Evolutionary conservation across 2,329 filamentous ascomycete genomes (phyloP), one percentile per base, ranked within the genome.

Genomic region (Daldinia sp.): DNA sequence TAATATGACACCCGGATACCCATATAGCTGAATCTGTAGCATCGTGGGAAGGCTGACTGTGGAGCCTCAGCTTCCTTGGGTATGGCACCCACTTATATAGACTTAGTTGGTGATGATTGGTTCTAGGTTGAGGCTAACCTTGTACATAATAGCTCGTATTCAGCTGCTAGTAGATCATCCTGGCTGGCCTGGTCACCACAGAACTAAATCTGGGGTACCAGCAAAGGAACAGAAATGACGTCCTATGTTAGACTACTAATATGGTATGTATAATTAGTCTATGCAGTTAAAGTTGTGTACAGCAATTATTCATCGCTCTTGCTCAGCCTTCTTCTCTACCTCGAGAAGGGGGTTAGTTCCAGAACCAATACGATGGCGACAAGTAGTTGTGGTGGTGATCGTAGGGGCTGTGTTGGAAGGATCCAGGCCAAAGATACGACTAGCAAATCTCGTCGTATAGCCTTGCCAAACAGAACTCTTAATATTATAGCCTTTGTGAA

Each of bases 71-170:
- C 10, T 33, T 13, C 26, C 26, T 51, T 50, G 28, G n/a, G 15
- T 10, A 51, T 51, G 33, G 46, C 4, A 51, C 26, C 46, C 46
- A 51, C 46, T 18, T 51, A 18, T 30, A 33, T 51, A 51, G 26
- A 51, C 26, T 51, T 51, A 51, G 46, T 51, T 51, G 28, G 15
- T 13, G 46, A 15, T 33, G 46, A 51, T 51, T 51, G 46, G 46
- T 15, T 30, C 15, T 7, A 26, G 7, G 26, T 33, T 51, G 26
- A 33, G 6, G 46, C 46, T 51, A 51, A 30, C 1, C 15, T 28
- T n/a, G 46, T 33, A n/a, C n/a, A n/a, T n/a, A 30, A 51, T 15
- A 51, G 3, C 46, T 51, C 46, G 26, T 51, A 51, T 51, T 51
- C 26, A 51, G 46, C 46, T 33, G 46, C 26, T 28, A 26, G 46